Evolutionary conservation across 1,284 basidiomycete genomes (phyloP).

Genomic region (Ustilago cynodontis): DNA sequence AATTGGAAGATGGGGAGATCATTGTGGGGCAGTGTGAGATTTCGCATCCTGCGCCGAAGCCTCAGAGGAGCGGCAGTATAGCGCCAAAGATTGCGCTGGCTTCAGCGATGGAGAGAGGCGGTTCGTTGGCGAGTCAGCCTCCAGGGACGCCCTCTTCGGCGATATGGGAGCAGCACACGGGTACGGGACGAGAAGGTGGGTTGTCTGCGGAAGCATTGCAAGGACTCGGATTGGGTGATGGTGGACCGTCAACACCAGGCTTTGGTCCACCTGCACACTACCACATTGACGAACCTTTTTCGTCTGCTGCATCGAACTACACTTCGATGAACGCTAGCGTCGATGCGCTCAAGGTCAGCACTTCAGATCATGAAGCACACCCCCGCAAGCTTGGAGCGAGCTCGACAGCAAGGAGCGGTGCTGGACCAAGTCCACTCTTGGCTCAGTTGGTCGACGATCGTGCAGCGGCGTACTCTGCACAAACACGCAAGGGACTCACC

Average conservation of each 20-base stretch:
- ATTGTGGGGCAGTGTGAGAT: slow-evolving; percentile 97
- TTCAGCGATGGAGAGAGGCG: slow-evolving; percentile 7
- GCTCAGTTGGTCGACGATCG: slow-evolving; percentile 39
- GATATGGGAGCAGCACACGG: slow-evolving; percentile 46
- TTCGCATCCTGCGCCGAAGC: slow-evolving; percentile 79
- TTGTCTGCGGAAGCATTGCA: slow-evolving; percentile 14
- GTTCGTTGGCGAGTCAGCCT: slow-evolving; percentile 10
- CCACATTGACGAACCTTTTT: slow-evolving; percentile 26
- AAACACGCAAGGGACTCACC: slow-evolving; percentile 34
- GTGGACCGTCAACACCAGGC: slow-evolving; percentile 32
- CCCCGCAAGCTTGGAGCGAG: background rate
- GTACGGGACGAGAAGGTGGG: slow-evolving; percentile 1
- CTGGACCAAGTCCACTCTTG: slow-evolving; percentile 33
- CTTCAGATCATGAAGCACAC: slow-evolving; percentile 3
- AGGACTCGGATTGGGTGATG: slow-evolving; percentile 18
- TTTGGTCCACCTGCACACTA: slow-evolving; percentile 49
- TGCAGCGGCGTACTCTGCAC: slow-evolving; percentile 31
- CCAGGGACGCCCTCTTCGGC: slow-evolving; percentile 46
- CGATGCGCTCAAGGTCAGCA: slow-evolving; percentile 12
- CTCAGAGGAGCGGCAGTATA: background rate
- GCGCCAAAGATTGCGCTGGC: background rate
- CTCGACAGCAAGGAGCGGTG: slow-evolving; percentile 7
- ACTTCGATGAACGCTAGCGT: slow-evolving; percentile 36
- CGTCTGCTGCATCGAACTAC: slow-evolving; percentile 22
- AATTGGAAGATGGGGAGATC: slow-evolving; percentile 80